A percentile compares a stretch with the other conserved stretches of the same genome.
Conservation (phyloP, 2,329 filamentous ascomycete genomes). For the Simplicillium aogashimaense region DNA sequence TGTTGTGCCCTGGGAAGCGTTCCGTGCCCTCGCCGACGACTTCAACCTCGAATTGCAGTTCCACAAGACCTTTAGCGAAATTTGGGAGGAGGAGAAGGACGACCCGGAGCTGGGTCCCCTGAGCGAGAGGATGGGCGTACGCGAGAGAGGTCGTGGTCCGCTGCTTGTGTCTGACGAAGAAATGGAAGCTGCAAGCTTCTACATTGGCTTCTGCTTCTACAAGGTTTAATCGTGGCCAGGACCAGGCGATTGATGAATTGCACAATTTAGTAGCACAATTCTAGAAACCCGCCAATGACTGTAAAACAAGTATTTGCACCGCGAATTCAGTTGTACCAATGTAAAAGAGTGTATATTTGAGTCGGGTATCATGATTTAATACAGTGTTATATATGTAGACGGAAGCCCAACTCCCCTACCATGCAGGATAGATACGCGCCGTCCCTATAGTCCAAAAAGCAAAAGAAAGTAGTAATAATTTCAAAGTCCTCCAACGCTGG, state of each 20-base stretch:
- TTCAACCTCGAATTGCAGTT: slow-evolving; percentile 96
- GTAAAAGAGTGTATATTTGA: slow-evolving; percentile 3
- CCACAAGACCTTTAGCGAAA: slow-evolving; percentile 79
- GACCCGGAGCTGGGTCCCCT: slow-evolving; percentile 71
- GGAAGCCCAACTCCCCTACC: not conserved
- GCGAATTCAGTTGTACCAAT: too few species aligned
- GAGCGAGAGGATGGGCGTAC: slow-evolving; percentile 92
- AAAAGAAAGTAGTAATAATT: not conserved
- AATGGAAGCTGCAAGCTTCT: slow-evolving; percentile 86
- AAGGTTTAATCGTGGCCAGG: slow-evolving; percentile 53
- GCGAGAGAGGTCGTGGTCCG: slow-evolving; percentile 55
- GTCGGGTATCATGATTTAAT: slow-evolving; percentile 11
- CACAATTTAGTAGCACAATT: too few species aligned
- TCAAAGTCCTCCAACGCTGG: not conserved
- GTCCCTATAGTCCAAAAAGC: not conserved
- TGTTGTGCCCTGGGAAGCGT: slow-evolving; percentile 96
- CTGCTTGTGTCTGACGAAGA: slow-evolving; percentile 74
- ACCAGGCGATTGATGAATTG: not conserved
- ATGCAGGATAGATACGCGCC: not conserved
- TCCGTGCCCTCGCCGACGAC: slow-evolving; percentile 88
- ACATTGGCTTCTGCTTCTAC: slow-evolving; percentile 94
- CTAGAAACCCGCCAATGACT: too few species aligned
- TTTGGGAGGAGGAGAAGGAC: slow-evolving; percentile 87
- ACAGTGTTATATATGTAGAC: slow-evolving; percentile 1
- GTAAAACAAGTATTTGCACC: too few species aligned